These are phyloP conservation scores for Chlorencoelia australis DNA, from an alignment of 2,329 filamentous ascomycete genomes.

Conservation along the genomic window DNA sequence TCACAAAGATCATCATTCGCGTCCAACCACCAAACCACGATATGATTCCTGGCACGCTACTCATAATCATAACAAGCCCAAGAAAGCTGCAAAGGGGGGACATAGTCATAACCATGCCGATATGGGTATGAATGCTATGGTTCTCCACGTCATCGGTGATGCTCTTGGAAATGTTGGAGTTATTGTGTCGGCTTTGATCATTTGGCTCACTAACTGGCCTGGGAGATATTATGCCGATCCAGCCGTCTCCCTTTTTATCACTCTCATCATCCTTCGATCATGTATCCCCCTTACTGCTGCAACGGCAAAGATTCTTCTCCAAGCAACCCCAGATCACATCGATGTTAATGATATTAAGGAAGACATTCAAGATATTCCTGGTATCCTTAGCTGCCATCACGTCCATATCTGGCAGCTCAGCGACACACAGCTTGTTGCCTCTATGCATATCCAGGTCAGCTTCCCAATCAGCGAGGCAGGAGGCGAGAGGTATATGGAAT, in stretches of 20 bases:
- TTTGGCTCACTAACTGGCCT: conserved; percentile 78
- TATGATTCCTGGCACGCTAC: conserved; percentile 43
- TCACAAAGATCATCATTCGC: conserved; percentile 12
- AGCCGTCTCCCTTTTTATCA: conserved; percentile 87
- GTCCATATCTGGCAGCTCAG: conserved; percentile 97
- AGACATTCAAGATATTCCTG: conserved; percentile 77
- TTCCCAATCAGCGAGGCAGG: conserved; percentile 81
- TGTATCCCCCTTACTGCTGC: conserved; percentile 71
- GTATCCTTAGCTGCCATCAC: conserved; percentile 86
- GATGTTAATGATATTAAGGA: conserved; percentile 83
- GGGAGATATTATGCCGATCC: conserved; percentile 87
- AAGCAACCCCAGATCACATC: conserved; percentile 85
- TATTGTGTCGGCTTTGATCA: conserved; percentile 72
- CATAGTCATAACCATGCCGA: conserved; percentile 74
- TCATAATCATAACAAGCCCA: conserved; percentile 75
- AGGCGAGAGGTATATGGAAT: conserved; percentile 75
- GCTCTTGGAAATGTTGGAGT: conserved; percentile 81
- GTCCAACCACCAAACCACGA: conserved; percentile 7
- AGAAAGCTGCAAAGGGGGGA: conserved; percentile 48
- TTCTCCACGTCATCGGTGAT: conserved; percentile 70
- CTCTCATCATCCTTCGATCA: conserved; percentile 63
- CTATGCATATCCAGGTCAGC: conserved; percentile 83
- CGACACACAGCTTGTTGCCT: conserved; percentile 88
- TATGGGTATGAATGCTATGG: conserved; percentile 88
- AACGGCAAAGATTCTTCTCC: conserved; percentile 79